Evolutionary conservation across 1,139 yeast genomes (phyloP), one percentile per base, ranked within the genome.

Genomic region (Saccharomyces hybrid): DNA sequence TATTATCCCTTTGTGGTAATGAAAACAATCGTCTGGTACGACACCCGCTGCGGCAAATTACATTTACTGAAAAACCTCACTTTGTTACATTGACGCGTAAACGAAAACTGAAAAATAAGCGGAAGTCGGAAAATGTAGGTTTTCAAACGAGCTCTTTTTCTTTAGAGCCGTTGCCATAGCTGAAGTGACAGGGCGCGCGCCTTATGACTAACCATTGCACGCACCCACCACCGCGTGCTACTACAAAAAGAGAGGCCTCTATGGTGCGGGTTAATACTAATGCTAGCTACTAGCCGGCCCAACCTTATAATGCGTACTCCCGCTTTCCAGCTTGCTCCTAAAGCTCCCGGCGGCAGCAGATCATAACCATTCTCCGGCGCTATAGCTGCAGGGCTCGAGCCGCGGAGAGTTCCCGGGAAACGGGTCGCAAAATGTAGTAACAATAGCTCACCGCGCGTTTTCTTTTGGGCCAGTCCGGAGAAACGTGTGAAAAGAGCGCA

Each of bases 11-110:
- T 38, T 38, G 6, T 4, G 24, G 44, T 38, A 38, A 38, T 38
- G 21, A 9, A 38, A 38, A 38, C 21, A 38, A 12, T 38, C 44
- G 12, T 38, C 44, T 16, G 44, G 24, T 38, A 38, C 44, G 44
- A 38, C 44, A 38, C n/a, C 24, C 44, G 44, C 44, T 38, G 44
- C 44, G 44, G 44, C 44, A 38, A 24, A 38, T 38, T 38, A 38
- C 26, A 9, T 38, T 38, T 19, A 21, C 44, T 11, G 21, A 38
- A 38, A 38, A 38, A 24, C 11, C 19, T 24, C 19, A 16, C 19
- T 19, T 38, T 24, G 26, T 14, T 38, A 11, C 6, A 38, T 4
- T 9, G 19, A 38, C 44, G 44, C 44, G 44, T 38, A 38, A 38
- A 38, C 44, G 44, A 38, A 19, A 38, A 19, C 3, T 21, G 4